Conservation (phyloP, 768 basidiomycete genomes). For the Auriscalpium vulgare region DNA sequence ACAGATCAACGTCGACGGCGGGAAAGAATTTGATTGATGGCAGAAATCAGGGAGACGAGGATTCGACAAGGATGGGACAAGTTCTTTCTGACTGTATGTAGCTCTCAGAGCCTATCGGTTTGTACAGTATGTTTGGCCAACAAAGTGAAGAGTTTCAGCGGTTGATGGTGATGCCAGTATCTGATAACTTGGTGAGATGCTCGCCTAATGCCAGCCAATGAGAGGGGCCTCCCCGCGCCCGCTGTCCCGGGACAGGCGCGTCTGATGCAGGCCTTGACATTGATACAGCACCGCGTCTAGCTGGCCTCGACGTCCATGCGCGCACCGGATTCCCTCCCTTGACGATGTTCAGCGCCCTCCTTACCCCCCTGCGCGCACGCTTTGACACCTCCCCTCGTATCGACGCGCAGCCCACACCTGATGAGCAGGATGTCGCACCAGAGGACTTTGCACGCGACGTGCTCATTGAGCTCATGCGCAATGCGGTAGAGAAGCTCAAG, state of each 20-base stretch:
- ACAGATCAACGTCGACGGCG: neutral
- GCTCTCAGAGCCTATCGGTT: neutral
- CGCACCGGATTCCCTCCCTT: neutral
- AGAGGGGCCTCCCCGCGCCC: neutral
- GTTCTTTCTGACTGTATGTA: neutral
- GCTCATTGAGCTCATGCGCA: constrained; percentile 61
- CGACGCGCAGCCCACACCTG: constrained; percentile 3
- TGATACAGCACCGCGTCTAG: too few relatives aligned
- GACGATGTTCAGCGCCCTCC: constrained; percentile 26
- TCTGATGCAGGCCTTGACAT: too few relatives aligned
- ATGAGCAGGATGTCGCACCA: constrained; percentile 32
- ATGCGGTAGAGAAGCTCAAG: constrained; percentile 64
- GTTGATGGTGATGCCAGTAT: neutral
- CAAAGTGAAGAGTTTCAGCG: neutral
- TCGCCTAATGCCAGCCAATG: neutral
- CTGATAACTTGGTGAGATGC: neutral
- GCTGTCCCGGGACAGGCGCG: neutral
- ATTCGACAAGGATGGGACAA: neutral
- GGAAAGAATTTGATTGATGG: neutral
- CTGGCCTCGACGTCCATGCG: neutral
- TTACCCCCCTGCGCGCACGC: constrained; percentile 27
- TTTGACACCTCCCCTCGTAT: constrained; percentile 18
- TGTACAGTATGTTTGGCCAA: neutral
- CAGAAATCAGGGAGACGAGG: too few relatives aligned
- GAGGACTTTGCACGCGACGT: constrained; percentile 73